phyloP scores from a whole-genome alignment of 176 grass and related monocot genomes.

The Carex cristatella region DNA sequence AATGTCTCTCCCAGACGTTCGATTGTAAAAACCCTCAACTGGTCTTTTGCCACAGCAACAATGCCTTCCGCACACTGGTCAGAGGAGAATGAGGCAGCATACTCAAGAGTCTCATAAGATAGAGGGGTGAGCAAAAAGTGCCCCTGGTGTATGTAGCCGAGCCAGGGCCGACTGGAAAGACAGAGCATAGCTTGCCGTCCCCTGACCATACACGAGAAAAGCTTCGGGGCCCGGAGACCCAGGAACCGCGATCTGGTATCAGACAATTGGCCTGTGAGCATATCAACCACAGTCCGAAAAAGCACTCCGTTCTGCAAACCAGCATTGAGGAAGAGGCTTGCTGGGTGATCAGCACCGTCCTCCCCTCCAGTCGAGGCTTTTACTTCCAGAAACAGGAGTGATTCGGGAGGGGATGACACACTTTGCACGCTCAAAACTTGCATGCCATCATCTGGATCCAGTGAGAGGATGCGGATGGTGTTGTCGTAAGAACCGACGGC shows the following conservation, averaged over 20 bases:
- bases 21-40: constrained; percentile 85
- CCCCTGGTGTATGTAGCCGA: constrained; percentile 95
- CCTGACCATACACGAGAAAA: constrained; percentile 79
- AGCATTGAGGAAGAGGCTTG: constrained; percentile 93
- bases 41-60: constrained; percentile 89
- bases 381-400: constrained; percentile 86
- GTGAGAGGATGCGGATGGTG: constrained; percentile 82
- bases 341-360: constrained; percentile 92
- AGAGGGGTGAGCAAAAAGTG: constrained; percentile 93
- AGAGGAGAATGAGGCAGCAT: constrained; percentile 88
- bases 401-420: constrained; percentile 85
- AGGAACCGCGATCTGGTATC: constrained; percentile 89
- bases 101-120: constrained; percentile 92
- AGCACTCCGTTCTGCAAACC: constrained; percentile 96
- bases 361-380: constrained; percentile 81
- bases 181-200: constrained; percentile 92
- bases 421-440: constrained; percentile 83
- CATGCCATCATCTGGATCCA: constrained; percentile 88
- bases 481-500: constrained; percentile 96
- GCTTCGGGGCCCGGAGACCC: constrained; percentile 79
- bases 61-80: constrained; percentile 98
- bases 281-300: constrained; percentile 96
- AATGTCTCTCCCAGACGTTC: constrained; percentile 92
- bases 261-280: constrained; percentile 91
- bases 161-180: constrained; percentile 90